Evolutionary conservation across 805 yeast genomes (phyloP).

Genomic region (Nakazawaea ishiwadae): DNA sequence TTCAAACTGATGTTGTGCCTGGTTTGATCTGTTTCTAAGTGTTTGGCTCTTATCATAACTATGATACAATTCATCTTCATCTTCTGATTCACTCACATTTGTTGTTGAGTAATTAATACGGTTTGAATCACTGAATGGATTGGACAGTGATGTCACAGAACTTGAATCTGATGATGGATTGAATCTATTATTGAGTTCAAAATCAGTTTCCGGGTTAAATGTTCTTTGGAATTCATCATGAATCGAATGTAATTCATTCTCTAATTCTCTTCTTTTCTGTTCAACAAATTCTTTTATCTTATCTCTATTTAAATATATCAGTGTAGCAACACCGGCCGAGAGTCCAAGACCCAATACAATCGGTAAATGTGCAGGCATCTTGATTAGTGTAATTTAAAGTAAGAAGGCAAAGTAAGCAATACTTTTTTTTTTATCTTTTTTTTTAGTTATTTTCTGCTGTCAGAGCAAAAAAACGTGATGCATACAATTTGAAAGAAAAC

Average conservation of each 20-base stretch:
- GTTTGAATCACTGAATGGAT: conserved; percentile 3
- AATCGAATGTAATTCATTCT: conserved; percentile 2
- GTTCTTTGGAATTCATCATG: conserved; percentile 3
- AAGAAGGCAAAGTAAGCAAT: background rate
- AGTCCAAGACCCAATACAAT: conserved; percentile 20
- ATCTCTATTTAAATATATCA: conserved; percentile 20
- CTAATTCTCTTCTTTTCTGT: conserved; percentile 13
- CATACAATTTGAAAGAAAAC: too few species aligned
- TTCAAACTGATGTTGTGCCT: too few species aligned
- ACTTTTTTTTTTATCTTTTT: too few species aligned
- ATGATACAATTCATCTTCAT: conserved; percentile 10
- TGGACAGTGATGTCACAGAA: background rate
- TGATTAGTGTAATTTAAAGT: background rate
- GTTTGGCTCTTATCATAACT: too few species aligned
- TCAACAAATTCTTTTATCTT: conserved; percentile 23
- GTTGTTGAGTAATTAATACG: background rate
- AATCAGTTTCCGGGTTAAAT: conserved; percentile 1
- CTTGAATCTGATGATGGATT: background rate
- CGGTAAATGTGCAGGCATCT: conserved; percentile 17
- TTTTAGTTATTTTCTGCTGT: background rate
- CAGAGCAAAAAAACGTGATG: too few species aligned
- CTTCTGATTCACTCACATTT: background rate
- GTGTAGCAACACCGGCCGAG: conserved; percentile 22
- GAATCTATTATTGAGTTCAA: background rate
- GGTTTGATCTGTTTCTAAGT: background rate